These are phyloP conservation scores for Hypoxylon rickii DNA, from an alignment of 495 filamentous ascomycete species.

Conservation along the genomic window DNA sequence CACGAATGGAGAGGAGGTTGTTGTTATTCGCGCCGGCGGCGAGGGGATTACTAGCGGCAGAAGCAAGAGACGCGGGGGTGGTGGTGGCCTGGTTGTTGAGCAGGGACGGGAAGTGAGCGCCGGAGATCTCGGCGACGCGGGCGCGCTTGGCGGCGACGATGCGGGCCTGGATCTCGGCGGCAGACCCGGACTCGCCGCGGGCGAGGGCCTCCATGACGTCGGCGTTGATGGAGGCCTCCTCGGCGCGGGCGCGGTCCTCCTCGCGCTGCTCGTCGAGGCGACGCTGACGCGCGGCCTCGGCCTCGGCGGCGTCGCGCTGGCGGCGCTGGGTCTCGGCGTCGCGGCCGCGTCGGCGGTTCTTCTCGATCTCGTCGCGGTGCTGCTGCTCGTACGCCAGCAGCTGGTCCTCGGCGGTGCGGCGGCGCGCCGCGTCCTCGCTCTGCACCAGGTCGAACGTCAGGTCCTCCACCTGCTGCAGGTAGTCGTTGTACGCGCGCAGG, in stretches of 20 bases:
- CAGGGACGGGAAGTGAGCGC: slow-evolving; percentile 21
- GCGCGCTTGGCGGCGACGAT: slow-evolving; percentile 73
- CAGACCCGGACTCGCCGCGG: slow-evolving; percentile 50
- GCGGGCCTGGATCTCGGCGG: slow-evolving; percentile 61
- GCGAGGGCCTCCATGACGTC: slow-evolving; percentile 57
- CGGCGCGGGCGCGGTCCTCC: slow-evolving; percentile 54
- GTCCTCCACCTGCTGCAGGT: slow-evolving; percentile 90
- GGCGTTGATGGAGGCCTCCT: slow-evolving; percentile 52
- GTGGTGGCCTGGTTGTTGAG: slow-evolving; percentile 32
- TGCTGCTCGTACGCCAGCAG: slow-evolving; percentile 71
- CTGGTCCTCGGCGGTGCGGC: slow-evolving; percentile 64
- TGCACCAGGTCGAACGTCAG: slow-evolving; percentile 85
- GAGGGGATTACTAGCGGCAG: background rate
- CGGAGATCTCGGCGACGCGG: slow-evolving; percentile 38
- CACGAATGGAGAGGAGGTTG: slow-evolving; percentile 65
- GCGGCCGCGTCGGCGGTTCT: slow-evolving; percentile 66
- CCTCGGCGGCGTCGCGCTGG: slow-evolving; percentile 44
- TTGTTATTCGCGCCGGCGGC: slow-evolving; percentile 36
- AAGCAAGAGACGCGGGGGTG: slow-evolving; percentile 14
- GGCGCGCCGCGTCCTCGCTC: slow-evolving; percentile 69
- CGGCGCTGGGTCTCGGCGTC: slow-evolving; percentile 56
- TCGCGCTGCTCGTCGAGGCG: slow-evolving; percentile 62
- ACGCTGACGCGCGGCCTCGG: slow-evolving; percentile 61
- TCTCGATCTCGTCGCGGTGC: slow-evolving; percentile 69
- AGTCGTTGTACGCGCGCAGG: slow-evolving; percentile 84